Evolutionary conservation across 1,284 basidiomycete genomes (phyloP), one percentile per base, ranked within the genome.

Genomic region (Fomitopsis schrenkii): DNA sequence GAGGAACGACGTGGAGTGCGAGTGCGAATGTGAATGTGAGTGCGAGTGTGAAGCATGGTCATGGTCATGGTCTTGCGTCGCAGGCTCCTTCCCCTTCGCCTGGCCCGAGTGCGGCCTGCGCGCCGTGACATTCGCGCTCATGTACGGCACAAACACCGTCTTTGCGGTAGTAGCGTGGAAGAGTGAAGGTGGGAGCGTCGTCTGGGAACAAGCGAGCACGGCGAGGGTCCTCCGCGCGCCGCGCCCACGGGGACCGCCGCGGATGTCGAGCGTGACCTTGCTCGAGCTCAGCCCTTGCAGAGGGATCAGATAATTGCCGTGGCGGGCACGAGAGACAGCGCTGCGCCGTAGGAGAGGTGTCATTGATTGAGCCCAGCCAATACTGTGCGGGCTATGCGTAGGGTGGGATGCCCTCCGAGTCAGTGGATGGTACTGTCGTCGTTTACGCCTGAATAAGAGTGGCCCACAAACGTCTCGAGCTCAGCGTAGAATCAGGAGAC

Each of bases 1-100:
- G 63, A 88, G 83, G 64, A 86, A 82, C 3, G 83, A 83, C 63
- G 86, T 84, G 4, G 82, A 81, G 64, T 84, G 83, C 10, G 81
- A 80, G 65, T 83, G 83, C 0, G 76, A 64, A 59, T 80, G 76
- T 2, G 65, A 61, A 55, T 70, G 66, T 8, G 68, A 70, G 62
- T 73, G 71, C n/a, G 33, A 36, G 52, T 17, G 33, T 9, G 28
- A 5, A 26, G 68, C 68, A 57, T 77, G 69, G 1, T 65, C 65
- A 28, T 68, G 63, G n/a, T 61, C 62, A 53, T 68, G 63, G 7
- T 64, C 60, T 42, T 44, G 67, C 66, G 53, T 65, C 50, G 68
- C 68, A 3, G 67, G 64, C 57, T 71, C 67, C 65, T 73, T 75
- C 57, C 69, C 72, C 59, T 73, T 72, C 22, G 70, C 62, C 55